These are phyloP conservation scores for Malassezia arunalokei DNA, from an alignment of 1,284 basidiomycete genomes.

Conservation along the genomic window DNA sequence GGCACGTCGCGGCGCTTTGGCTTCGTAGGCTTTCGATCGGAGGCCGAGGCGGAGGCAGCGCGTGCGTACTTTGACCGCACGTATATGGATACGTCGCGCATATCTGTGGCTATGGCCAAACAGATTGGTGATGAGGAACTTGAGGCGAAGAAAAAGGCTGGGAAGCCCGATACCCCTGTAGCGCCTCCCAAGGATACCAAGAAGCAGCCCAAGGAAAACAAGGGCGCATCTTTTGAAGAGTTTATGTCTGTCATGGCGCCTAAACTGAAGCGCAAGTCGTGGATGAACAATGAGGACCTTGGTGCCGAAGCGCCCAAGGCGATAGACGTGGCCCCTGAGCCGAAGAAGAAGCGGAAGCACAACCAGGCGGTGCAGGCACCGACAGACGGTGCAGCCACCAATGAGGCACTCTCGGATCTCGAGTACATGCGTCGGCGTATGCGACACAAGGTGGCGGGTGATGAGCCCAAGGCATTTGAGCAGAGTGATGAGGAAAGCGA, in stretches of 20 bases:
- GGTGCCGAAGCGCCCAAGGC: slow-evolving; percentile 18
- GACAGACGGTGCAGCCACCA: slow-evolving; percentile 24
- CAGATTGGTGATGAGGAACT: slow-evolving; percentile 48
- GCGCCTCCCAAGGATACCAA: background rate
- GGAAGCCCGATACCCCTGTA: background rate
- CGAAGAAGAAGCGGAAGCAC: slow-evolving; percentile 16
- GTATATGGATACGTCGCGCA: slow-evolving; percentile 53
- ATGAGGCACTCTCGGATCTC: slow-evolving; percentile 40
- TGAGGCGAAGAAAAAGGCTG: background rate
- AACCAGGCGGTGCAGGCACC: slow-evolving; percentile 11
- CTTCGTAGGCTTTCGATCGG: slow-evolving; percentile 78
- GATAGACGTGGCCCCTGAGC: slow-evolving; percentile 13
- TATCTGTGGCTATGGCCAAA: slow-evolving; percentile 61
- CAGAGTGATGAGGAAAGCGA: slow-evolving; percentile 23
- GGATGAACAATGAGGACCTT: slow-evolving; percentile 36
- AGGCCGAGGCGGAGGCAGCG: slow-evolving; percentile 63
- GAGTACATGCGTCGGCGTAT: slow-evolving; percentile 47
- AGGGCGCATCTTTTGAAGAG: slow-evolving; percentile 33
- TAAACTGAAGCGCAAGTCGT: slow-evolving; percentile 35
- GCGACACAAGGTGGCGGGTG: slow-evolving; percentile 41
- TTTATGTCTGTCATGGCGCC: slow-evolving; percentile 43
- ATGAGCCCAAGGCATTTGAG: slow-evolving; percentile 25
- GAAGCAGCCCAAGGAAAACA: slow-evolving; percentile 13
- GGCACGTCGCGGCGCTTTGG: slow-evolving; percentile 77
- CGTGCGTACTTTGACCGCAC: slow-evolving; percentile 75